Conservation (phyloP, 2,329 filamentous ascomycete genomes). For the Stemphylium lycopersici region DNA sequence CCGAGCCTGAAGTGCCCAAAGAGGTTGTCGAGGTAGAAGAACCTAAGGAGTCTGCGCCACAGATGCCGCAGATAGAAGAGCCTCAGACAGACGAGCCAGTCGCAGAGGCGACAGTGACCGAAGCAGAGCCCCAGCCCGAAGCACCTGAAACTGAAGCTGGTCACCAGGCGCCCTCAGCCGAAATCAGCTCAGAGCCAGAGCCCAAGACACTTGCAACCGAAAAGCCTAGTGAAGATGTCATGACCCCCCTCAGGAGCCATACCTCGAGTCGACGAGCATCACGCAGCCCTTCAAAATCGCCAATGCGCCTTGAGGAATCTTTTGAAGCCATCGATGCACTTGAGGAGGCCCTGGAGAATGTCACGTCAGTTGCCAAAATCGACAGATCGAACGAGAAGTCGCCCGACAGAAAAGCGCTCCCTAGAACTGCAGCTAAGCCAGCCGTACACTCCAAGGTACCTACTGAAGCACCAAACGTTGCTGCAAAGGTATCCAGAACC, state of each 20-base stretch:
- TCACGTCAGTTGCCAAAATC: constrained; percentile 48
- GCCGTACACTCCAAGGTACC: constrained; percentile 10
- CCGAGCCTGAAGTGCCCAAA: constrained; percentile 3
- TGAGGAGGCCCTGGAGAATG: constrained; percentile 59
- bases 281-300: constrained; percentile 35
- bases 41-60: background rate
- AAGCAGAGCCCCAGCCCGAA: constrained; percentile 1
- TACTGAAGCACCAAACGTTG: constrained; percentile 13
- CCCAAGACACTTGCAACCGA: constrained; percentile 37
- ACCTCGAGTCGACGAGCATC: constrained; percentile 30
- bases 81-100: background rate
- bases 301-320: constrained; percentile 53
- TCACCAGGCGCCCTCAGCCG: constrained; percentile 19
- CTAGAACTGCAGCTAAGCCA: constrained; percentile 12
- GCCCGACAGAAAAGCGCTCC: constrained; percentile 26
- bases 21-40: constrained; percentile 1
- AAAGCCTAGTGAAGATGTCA: constrained; percentile 31
- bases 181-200: constrained; percentile 32
- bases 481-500: constrained; percentile 33
- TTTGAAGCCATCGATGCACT: constrained; percentile 59
- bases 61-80: constrained; percentile 5
- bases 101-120: background rate
- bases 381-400: constrained; percentile 42
- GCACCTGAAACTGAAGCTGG: constrained; percentile 16
- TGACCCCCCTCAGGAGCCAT: constrained; percentile 30